Evolutionary conservation across 2,329 filamentous ascomycete species (phyloP).

Genomic region (Paecilomyces formosus): DNA sequence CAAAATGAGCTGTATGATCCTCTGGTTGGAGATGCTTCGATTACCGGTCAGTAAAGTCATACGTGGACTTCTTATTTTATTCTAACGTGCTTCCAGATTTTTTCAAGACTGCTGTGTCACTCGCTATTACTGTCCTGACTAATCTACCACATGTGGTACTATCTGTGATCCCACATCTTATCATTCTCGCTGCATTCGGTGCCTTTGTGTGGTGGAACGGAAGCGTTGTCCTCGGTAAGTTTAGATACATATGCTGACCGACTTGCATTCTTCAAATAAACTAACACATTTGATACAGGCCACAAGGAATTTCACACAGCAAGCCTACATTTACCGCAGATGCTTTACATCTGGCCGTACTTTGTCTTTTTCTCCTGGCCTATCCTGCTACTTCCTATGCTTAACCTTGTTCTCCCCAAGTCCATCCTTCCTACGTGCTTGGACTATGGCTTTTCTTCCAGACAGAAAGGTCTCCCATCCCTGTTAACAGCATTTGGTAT

Average conservation of each 20-base stretch:
- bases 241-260: not conserved
- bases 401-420: slow-evolving; percentile 30
- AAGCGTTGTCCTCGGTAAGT: slow-evolving; percentile 76
- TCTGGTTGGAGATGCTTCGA: slow-evolving; percentile 38
- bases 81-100: slow-evolving; percentile 36
- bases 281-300: slow-evolving; percentile 41
- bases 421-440: slow-evolving; percentile 24
- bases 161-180: slow-evolving; percentile 46
- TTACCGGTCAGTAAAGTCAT: slow-evolving; percentile 36
- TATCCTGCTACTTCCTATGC: slow-evolving; percentile 54
- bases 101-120: slow-evolving; percentile 50
- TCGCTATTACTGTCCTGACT: slow-evolving; percentile 50
- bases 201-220: slow-evolving; percentile 80
- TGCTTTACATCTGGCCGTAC: slow-evolving; percentile 93
- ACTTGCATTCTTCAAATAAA: not conserved
- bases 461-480: slow-evolving; percentile 30
- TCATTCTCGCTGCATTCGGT: slow-evolving; percentile 60
- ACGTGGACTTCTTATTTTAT: not conserved
- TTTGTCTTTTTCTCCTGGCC: slow-evolving; percentile 85
- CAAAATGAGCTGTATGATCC: slow-evolving; percentile 44
- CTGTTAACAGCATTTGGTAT: slow-evolving; percentile 27
- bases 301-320: slow-evolving; percentile 94
- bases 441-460: slow-evolving; percentile 23
- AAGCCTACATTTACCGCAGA: slow-evolving; percentile 79
- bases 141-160: slow-evolving; percentile 33